phyloP scores from a whole-genome alignment of 352 stramenopile species.

The Globisporangium carolinianum region DNA sequence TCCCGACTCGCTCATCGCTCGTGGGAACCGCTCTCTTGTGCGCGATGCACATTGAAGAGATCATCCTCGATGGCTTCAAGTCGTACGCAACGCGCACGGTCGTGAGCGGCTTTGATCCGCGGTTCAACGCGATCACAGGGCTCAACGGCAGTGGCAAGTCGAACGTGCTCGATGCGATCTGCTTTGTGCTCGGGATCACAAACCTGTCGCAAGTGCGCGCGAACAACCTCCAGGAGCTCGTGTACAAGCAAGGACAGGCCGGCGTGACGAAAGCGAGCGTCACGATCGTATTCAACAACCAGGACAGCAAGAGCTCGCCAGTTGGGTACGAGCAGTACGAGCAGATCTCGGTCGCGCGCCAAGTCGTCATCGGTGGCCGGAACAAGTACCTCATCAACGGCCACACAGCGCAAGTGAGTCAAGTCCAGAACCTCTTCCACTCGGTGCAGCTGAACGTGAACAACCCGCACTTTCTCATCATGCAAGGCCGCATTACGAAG shows the following conservation, averaged over 20 bases:
- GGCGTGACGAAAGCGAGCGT: conserved; percentile 99
- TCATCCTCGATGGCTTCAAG: conserved; percentile 99
- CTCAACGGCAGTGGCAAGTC: conserved; percentile 99
- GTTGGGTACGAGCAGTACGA: conserved; percentile 97
- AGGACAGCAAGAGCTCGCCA: conserved; percentile 87
- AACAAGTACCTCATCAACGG: conserved; percentile 99
- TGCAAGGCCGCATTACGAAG: conserved; percentile 98
- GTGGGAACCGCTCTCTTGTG: background rate
- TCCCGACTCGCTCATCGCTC: too few species aligned
- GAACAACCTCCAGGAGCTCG: conserved; percentile 98
- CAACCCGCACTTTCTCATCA: conserved; percentile 99
- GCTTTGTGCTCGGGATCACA: conserved; percentile 99
- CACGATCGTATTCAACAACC: conserved; percentile 99
- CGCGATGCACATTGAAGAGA: conserved; percentile 98
- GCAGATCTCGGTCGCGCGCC: conserved; percentile 97
- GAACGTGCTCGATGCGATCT: conserved; percentile 99
- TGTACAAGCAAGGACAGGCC: conserved; percentile 99
- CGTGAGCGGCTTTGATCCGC: conserved; percentile 97
- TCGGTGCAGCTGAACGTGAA: conserved; percentile 99
- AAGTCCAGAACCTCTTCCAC: conserved; percentile 99
- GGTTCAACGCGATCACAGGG: conserved; percentile 99
- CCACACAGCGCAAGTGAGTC: conserved; percentile 93
- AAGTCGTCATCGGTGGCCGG: conserved; percentile 97
- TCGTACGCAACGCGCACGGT: conserved; percentile 98
- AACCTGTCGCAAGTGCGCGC: conserved; percentile 98